A percentile compares a stretch with the other conserved stretches of the same genome.
Evolutionary conservation across 352 stramenopile genomes (phyloP).

Genomic region (Globisporangium acanthophoron): DNA sequence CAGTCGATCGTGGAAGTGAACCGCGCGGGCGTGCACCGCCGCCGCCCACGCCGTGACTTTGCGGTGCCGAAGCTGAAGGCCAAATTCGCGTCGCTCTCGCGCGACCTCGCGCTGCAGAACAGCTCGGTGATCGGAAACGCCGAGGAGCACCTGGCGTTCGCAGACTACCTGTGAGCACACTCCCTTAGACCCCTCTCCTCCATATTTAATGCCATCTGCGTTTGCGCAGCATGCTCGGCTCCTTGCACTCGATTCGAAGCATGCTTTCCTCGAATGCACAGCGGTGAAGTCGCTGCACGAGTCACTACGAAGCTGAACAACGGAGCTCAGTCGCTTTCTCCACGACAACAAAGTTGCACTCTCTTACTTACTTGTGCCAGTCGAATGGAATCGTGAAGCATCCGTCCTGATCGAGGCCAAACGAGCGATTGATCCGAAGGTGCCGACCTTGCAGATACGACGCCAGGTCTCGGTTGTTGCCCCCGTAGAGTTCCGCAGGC

Average conservation of each 20-base stretch:
- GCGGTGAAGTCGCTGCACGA: no score
- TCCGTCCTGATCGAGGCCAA: slow-evolving; percentile 32
- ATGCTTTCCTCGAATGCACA: no score
- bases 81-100: slow-evolving; percentile 61
- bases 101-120: slow-evolving; percentile 46
- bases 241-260: no score
- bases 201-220: background rate
- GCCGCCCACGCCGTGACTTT: slow-evolving; percentile 48
- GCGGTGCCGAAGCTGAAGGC: slow-evolving; percentile 65
- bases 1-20: slow-evolving; percentile 58
- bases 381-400: background rate
- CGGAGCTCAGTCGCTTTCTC: no score
- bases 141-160: slow-evolving; percentile 68
- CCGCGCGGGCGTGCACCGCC: slow-evolving; percentile 28
- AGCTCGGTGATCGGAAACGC: slow-evolving; percentile 30
- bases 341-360: no score
- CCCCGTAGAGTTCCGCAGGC: slow-evolving; percentile 13
- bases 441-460: slow-evolving; percentile 21
- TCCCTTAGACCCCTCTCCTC: background rate
- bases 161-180: slow-evolving; percentile 51
- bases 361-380: background rate
- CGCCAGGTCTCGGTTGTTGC: slow-evolving; percentile 1
- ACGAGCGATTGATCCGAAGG: slow-evolving; percentile 29
- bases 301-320: no score
- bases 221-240: no score